phyloP scores from a whole-genome alignment of 805 yeast genomes.

The Wickerhamomyces bovis region DNA sequence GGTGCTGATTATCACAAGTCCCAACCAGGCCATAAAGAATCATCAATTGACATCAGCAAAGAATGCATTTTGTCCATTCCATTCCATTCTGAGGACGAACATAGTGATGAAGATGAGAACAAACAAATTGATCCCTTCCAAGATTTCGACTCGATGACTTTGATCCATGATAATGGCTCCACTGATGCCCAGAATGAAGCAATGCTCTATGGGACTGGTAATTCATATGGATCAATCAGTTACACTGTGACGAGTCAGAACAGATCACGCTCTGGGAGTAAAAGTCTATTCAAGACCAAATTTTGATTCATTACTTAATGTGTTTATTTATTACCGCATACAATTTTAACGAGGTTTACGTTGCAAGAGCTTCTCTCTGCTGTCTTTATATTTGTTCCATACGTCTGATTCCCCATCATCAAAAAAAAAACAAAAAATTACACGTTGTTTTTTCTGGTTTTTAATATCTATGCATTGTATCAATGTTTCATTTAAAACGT shows the following conservation, averaged over 20 bases:
- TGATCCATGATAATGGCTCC: slow-evolving; percentile 52
- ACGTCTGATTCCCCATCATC: too few relatives aligned
- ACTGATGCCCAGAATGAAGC: slow-evolving; percentile 35
- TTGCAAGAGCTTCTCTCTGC: too few relatives aligned
- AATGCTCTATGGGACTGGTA: slow-evolving; percentile 40
- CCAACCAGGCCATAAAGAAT: slow-evolving; percentile 13
- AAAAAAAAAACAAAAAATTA: too few relatives aligned
- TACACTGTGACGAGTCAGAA: slow-evolving; percentile 31
- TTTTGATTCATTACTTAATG: slow-evolving; percentile 4
- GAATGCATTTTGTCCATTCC: slow-evolving; percentile 18
- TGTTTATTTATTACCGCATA: too few relatives aligned
- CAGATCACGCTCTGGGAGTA: slow-evolving; percentile 34
- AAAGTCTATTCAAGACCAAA: slow-evolving; percentile 25
- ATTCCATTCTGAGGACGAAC: slow-evolving; percentile 2
- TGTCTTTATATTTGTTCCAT: too few relatives aligned
- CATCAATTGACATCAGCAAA: slow-evolving; percentile 25
- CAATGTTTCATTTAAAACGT: too few relatives aligned
- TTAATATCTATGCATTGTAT: too few relatives aligned
- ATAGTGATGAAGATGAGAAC: slow-evolving; percentile 19
- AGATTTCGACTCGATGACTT: slow-evolving; percentile 78
- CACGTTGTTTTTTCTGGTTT: too few relatives aligned
- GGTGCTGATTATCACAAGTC: slow-evolving; percentile 44
- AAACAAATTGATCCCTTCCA: slow-evolving; percentile 63
- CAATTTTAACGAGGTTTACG: too few relatives aligned
- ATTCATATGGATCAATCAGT: slow-evolving; percentile 35